These are phyloP conservation scores for Trichoderma reesei DNA, from an alignment of 495 filamentous ascomycete genomes.

Conservation along the genomic window DNA sequence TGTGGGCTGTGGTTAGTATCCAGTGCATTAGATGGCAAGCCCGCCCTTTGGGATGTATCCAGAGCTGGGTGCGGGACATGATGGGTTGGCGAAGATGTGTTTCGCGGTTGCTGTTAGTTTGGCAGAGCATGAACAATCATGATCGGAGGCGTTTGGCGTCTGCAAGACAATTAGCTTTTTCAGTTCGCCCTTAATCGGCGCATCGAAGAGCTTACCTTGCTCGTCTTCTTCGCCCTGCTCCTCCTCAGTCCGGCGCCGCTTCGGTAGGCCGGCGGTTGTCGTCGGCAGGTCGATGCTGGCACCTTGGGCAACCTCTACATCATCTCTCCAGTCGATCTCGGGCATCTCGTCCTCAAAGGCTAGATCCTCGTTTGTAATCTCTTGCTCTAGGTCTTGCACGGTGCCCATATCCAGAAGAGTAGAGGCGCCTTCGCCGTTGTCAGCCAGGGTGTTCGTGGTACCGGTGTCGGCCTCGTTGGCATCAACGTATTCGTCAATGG, in stretches of 20 bases:
- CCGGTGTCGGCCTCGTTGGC: not conserved
- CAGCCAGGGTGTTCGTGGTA: not conserved
- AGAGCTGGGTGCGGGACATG: not conserved
- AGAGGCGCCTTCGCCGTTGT: not conserved
- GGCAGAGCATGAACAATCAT: constrained; percentile 18
- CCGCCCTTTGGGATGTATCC: not conserved
- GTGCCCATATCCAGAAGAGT: not conserved
- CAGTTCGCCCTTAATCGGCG: too few species aligned
- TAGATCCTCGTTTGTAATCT: not conserved
- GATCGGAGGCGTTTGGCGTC: constrained; percentile 44
- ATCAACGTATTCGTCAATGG: not conserved
- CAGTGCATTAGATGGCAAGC: not conserved
- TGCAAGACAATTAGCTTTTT: constrained; percentile 19
- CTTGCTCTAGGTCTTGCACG: not conserved
- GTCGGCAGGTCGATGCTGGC: not conserved
- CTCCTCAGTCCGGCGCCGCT: not conserved
- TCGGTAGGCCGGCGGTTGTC: not conserved
- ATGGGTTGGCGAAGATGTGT: not conserved
- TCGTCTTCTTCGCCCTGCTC: constrained; percentile 11
- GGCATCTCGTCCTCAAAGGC: not conserved
- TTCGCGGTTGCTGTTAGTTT: not conserved
- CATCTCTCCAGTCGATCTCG: constrained; percentile 5
- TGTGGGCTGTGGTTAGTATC: constrained; percentile 1
- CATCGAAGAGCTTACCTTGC: constrained; percentile 26
- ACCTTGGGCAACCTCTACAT: not conserved